Conservation (phyloP, 768 basidiomycete species). For the Nidularia pulvinata region DNA sequence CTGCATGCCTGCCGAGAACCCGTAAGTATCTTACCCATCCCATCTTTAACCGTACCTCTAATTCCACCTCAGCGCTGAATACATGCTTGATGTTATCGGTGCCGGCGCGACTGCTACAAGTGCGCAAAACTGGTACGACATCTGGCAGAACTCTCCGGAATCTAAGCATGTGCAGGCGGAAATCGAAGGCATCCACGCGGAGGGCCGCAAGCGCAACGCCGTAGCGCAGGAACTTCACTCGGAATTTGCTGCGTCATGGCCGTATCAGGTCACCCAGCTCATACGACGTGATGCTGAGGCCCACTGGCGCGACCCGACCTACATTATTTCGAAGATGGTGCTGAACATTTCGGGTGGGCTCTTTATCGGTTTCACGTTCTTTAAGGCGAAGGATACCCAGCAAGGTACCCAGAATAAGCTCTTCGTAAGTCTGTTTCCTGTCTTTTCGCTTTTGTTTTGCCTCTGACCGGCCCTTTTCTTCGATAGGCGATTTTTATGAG, state of each 20-base stretch:
- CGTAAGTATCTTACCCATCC: constrained; percentile 34
- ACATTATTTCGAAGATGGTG: constrained; percentile 57
- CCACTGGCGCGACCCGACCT: constrained; percentile 60
- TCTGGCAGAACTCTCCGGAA: constrained; percentile 59
- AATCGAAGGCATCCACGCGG: constrained; percentile 44
- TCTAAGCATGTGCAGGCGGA: constrained; percentile 27
- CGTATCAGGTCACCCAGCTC: constrained; percentile 42
- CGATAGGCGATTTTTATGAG: constrained; percentile 54
- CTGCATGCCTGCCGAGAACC: constrained; percentile 72
- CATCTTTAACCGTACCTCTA: not conserved
- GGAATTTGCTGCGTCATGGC: constrained; percentile 55
- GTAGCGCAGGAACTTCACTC: constrained; percentile 32
- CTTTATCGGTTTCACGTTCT: constrained; percentile 67
- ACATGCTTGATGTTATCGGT: constrained; percentile 73
- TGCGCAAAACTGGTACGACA: constrained; percentile 49
- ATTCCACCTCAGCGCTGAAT: constrained; percentile 44
- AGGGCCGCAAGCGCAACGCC: constrained; percentile 40
- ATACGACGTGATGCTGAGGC: constrained; percentile 40
- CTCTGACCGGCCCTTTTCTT: not conserved
- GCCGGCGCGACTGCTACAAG: constrained; percentile 67
- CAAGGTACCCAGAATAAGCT: constrained; percentile 67
- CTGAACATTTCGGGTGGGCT: constrained; percentile 55
- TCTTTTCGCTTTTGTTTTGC: constrained; percentile 7
- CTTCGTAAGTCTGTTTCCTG: constrained; percentile 40
- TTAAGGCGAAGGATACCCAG: constrained; percentile 47